Base-by-base conservation (phyloP, 768 basidiomycete genomes). In the Collybia mongolica region DNA sequence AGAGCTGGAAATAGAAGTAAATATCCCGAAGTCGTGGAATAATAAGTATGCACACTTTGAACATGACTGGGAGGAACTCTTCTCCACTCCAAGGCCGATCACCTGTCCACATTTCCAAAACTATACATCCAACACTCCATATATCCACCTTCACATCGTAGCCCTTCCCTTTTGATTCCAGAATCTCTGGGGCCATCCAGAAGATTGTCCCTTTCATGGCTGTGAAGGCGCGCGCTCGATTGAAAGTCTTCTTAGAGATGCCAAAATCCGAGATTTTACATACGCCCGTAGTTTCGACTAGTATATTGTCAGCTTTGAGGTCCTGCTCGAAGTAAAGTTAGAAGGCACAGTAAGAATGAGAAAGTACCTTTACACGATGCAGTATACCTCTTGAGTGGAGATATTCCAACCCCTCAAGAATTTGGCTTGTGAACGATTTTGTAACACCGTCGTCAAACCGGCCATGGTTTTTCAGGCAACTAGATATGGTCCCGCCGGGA, bases 251-350 rank as follows among this genome's bases (percentile, higher is more conserved):
- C 65, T 95, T 97, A n/a, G 92, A 93, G 52, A 96, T 96, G 18
- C 95, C 95, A 62, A 98, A 98, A 67, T 97, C 94, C 1, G 91
- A 90, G 39, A 98, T 97, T 69, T 97, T 97, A 77, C 93, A 94
- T 45, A 86, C 68, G 0, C 95, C 95, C 14, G 80, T 74, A 22
- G 79, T 80, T 62, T 95, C 93, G 15, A 96, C 88, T 14, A 98
- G 80, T 57, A 98, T 94, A 61, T 97, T 98, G 63, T 97, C 94
- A 7, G 90, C 87, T 69, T 97, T 97, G 54, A 98, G 72, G 65
- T 98, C 92, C 88, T 91, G 56, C 28, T 38, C 35, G 17, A 28
- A 22, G 20, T 48, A 9, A 11, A 46, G 55, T 52, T 32, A 48
- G 44, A 17, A 46, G 28, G 39, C 5, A 48, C 41, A 26, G 18